phyloP scores from a whole-genome alignment of 1,284 basidiomycete genomes.

The Lentinula novae-zelandiae region DNA sequence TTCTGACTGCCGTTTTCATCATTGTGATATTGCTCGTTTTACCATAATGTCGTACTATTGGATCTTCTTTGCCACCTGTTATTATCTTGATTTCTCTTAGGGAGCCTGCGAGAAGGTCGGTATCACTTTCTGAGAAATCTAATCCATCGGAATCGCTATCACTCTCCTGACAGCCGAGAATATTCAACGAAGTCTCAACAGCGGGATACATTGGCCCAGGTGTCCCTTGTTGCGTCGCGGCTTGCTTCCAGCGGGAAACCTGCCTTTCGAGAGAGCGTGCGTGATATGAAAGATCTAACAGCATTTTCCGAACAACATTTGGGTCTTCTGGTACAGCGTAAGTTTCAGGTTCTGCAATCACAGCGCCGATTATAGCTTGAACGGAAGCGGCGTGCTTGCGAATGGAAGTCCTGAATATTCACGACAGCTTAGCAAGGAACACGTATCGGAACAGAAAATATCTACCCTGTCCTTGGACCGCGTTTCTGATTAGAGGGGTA shows the following conservation, averaged over 20 bases:
- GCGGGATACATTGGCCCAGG: background rate
- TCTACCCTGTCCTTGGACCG: conserved; percentile 3
- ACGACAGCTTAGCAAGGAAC: background rate
- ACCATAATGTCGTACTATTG: conserved; percentile 19
- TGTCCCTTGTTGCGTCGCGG: background rate
- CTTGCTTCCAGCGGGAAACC: background rate
- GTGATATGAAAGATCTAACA: conserved; percentile 4
- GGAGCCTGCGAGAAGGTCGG: background rate
- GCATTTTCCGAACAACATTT: conserved; percentile 3
- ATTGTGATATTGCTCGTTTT: conserved; percentile 12
- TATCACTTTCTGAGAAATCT: background rate
- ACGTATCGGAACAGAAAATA: background rate
- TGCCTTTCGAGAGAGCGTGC: conserved; percentile 1
- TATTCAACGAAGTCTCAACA: background rate
- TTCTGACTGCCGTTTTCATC: conserved; percentile 7
- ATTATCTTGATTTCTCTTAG: conserved; percentile 41
- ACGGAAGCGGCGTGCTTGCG: background rate
- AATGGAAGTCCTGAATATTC: background rate
- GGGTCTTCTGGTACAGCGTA: conserved; percentile 5
- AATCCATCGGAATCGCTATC: background rate
- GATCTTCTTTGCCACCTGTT: conserved; percentile 32
- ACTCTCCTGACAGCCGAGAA: conserved; percentile 19
- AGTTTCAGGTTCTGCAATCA: conserved; percentile 1
- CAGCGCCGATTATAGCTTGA: background rate
- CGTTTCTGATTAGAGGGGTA: conserved; percentile 3